Base-by-base conservation (phyloP, 2,329 filamentous ascomycete species). In the Epichloe sylvatica region DNA sequence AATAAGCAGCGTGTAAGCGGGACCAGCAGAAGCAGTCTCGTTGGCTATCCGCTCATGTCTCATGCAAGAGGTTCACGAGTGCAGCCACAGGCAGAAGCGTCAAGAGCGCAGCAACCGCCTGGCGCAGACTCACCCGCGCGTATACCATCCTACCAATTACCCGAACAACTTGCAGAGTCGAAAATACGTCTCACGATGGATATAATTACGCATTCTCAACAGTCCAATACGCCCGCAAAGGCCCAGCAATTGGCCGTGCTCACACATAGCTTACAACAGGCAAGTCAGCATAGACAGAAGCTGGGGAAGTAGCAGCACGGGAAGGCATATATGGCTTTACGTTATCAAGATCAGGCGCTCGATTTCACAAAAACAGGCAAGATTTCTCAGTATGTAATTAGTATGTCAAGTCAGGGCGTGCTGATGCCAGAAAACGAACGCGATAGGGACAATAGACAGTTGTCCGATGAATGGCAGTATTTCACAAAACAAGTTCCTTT, bases 161-260 rank as follows among this genome's bases (percentile, higher is more conserved):
- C 25, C 5, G 45, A 19, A 46, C 13, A 46, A 9, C 5, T 47
- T 34, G 38, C 49, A 3, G 49, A 51, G 21, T 47, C 49, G 5
- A 25, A 13, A 13, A 40, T 47, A 45, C 49, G 49, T 34, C 23
- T 51, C 11, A 34, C 39, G 33, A 51, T 51, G 35, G 49, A 51
- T 35, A 17, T 23, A 9, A 13, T 51, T 23, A 19, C 37, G n/a
- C 46, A 39, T 41, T 25, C 36, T 7, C 21, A 7, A 9, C 2
- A 33, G 9, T 33, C 12, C 2, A 38, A n/a, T 15, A 15, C 25
- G 5, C 13, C 25, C 17, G 5, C 23, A n/a, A 51, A 40, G 33
- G 23, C 15, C 15, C 21, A 47, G 13, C 35, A 44, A 21, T 36
- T 51, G n/a, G 45, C 34, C 5, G 7, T 33, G 21, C 45, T 51